Percentiles rank a stretch among this genome's conserved stretches.
Evolutionary conservation across 805 yeast genomes (phyloP).

Genomic region (Candida anglica): DNA sequence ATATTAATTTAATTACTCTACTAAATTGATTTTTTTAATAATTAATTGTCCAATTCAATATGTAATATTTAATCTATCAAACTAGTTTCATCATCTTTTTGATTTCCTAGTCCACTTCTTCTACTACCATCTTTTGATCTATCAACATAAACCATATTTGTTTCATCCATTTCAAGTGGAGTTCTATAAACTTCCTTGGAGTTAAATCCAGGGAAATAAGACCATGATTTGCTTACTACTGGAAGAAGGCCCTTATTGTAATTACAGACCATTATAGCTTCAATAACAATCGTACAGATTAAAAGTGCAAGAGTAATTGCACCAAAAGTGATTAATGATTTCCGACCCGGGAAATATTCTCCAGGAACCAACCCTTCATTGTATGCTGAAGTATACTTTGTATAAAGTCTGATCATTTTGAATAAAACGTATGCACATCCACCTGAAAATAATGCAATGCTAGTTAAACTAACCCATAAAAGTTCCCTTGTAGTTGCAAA

Average conservation of each 20-base stretch:
- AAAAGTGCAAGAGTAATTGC: conserved; percentile 37
- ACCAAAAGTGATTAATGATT: conserved; percentile 42
- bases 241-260: conserved; percentile 18
- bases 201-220: conserved; percentile 6
- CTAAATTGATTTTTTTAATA: not conserved
- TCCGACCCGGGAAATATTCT: conserved; percentile 40
- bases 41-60: no score
- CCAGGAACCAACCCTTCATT: conserved; percentile 24
- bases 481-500: conserved; percentile 33
- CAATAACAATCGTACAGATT: conserved; percentile 24
- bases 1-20: no score
- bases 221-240: conserved; percentile 9
- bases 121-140: no score
- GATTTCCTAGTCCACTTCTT: not conserved
- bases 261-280: conserved; percentile 11
- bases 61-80: not conserved
- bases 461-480: conserved; percentile 16
- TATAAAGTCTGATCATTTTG: conserved; percentile 43
- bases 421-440: conserved; percentile 45
- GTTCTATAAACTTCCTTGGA: not conserved
- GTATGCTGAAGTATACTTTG: conserved; percentile 37
- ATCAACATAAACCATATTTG: no score
- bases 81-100: not conserved
- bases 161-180: no score
- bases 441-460: conserved; percentile 28